Evolutionary conservation across 1,284 basidiomycete genomes (phyloP), one percentile per base, ranked within the genome.

Genomic region (Sphagnurus paluster): DNA sequence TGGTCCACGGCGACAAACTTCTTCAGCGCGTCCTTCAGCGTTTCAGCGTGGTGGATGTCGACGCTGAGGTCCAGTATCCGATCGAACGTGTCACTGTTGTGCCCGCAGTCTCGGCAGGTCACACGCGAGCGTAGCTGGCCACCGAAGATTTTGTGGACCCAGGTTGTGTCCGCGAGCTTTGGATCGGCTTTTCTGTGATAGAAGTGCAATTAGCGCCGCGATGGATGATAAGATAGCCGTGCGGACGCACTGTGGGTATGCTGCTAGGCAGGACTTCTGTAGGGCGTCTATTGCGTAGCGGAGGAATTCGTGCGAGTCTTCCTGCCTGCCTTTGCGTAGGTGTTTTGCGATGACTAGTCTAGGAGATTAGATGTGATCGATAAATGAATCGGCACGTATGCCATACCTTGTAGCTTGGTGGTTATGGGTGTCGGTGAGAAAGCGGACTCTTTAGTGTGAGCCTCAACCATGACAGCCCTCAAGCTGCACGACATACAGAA

Each of bases 261-360:
- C 87, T 35, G 80, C 78, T 43, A 96, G 72, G 62, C 89, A 92
- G 7, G 88, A 83, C 60, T 87, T 90, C 67, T 98, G 95, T 44
- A 98, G 67, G 20, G 88, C 88, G 60, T 99, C 97, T 28, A 98
- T 84, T 19, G 90, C 84, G 66, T 98, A 97, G 23, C 97, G 86
- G 42, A 99, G 80, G 62, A 99, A 99, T 67, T 99, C 97, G 66
- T 99, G 97, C 3, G 96, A 87, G 65, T 99, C 97, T 65, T 99
- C 97, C 68, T 99, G 97, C 53, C 93, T 74, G n/a, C 92, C 93
- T 63, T 74, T 80, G 40, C 87, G 82, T 77, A 99, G 84, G 54
- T 93, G 87, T 65, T 93, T 94, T 11, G 94, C 94, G 56, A 99
- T 95, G 9, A 76, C 93, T 96, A 26, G 13, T 6, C 57, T 2